Percentiles rank a stretch among this genome's conserved stretches.
Evolutionary conservation across 441 rosid genomes (phyloP).

Genomic region (Gossypium laxum): DNA sequence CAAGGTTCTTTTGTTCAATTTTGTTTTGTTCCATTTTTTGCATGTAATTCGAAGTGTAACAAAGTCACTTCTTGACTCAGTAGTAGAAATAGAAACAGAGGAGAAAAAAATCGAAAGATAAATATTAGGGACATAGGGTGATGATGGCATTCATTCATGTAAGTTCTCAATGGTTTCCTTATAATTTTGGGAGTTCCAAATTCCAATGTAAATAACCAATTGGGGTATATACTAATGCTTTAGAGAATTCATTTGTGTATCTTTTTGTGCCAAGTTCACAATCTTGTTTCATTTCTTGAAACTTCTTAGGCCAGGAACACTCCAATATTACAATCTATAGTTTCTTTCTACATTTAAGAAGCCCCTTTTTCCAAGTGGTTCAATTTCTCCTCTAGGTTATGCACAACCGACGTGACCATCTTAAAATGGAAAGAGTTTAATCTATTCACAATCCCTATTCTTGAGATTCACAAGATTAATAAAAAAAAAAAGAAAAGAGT

Average conservation of each 20-base stretch:
- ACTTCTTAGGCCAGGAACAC: not conserved
- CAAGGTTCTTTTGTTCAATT: constrained; percentile 10
- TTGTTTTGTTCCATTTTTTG: constrained; percentile 3
- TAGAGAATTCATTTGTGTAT: constrained; percentile 1
- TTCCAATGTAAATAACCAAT: constrained; percentile 15
- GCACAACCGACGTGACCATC: not conserved
- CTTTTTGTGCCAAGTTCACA: not conserved
- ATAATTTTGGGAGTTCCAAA: not conserved
- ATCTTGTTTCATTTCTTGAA: not conserved
- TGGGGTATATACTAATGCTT: not conserved
- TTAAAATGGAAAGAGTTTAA: not conserved
- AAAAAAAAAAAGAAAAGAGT: not conserved
- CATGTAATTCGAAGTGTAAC: constrained; percentile 18
- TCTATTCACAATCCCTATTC: not conserved
- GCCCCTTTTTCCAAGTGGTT: not conserved
- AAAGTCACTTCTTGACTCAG: constrained; percentile 27
- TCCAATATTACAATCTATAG: too few relatives aligned
- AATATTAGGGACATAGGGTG: constrained; percentile 5
- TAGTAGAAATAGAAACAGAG: constrained; percentile 26
- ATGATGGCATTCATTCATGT: constrained; percentile 16
- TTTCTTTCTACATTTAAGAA: too few relatives aligned
- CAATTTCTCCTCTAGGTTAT: not conserved
- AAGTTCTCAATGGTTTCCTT: not conserved
- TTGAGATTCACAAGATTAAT: not conserved
- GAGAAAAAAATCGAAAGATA: not conserved